phyloP scores from a whole-genome alignment of 768 basidiomycete genomes.

The Tricholoma flavovirens region DNA sequence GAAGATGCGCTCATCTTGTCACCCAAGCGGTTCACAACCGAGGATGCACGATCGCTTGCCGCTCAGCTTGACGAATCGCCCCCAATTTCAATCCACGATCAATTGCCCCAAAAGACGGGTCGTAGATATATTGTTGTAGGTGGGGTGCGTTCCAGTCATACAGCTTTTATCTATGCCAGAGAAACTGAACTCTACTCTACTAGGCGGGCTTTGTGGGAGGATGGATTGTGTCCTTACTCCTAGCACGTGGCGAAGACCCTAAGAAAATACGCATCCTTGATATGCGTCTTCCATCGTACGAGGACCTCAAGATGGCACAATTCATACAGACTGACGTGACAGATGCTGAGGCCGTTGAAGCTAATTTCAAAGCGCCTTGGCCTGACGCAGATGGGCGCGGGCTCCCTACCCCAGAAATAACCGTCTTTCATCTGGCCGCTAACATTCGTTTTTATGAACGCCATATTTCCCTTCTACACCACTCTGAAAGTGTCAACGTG shows the following conservation, averaged over 20 bases:
- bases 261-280: constrained; percentile 61
- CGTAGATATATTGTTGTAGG: constrained; percentile 73
- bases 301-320: constrained; percentile 49
- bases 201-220: constrained; percentile 74
- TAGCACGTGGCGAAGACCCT: constrained; percentile 69
- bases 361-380: constrained; percentile 66
- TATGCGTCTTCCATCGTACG: constrained; percentile 52
- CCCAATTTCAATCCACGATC: constrained; percentile 30
- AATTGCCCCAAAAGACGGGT: constrained; percentile 64
- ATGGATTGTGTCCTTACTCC: constrained; percentile 66
- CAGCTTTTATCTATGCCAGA: neutral
- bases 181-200: constrained; percentile 18
- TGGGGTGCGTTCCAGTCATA: constrained; percentile 36
- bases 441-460: constrained; percentile 78
- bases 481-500: constrained; percentile 60
- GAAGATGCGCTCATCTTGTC: constrained; percentile 42
- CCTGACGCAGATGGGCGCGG: constrained; percentile 22
- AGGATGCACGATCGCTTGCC: constrained; percentile 35
- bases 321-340: constrained; percentile 59
- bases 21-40: constrained; percentile 42
- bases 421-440: constrained; percentile 74
- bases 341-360: constrained; percentile 44
- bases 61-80: constrained; percentile 29
- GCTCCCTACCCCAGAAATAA: constrained; percentile 34
- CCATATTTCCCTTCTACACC: constrained; percentile 39